These are phyloP conservation scores for Hypoxylon sp. DNA, from an alignment of 2,329 filamentous ascomycete species.

Conservation along the genomic window DNA sequence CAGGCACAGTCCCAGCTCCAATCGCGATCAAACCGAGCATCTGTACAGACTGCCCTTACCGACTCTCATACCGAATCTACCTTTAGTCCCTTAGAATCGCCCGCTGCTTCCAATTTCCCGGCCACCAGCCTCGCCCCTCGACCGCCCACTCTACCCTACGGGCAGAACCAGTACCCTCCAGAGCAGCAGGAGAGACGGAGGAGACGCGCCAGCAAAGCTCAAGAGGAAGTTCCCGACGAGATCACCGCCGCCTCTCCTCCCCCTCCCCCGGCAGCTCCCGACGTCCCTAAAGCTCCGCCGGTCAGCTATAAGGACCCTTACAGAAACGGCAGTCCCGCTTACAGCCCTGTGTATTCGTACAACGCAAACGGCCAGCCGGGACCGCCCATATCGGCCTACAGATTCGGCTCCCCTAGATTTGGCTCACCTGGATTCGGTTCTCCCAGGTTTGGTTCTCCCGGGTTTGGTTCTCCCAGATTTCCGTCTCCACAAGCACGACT, in stretches of 20 bases:
- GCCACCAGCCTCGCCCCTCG: constrained; percentile 64
- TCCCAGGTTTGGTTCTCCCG: no score
- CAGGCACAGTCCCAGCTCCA: constrained; percentile 54
- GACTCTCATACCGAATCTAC: constrained; percentile 66
- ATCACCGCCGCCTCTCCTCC: constrained; percentile 40
- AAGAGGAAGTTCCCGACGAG: constrained; percentile 51
- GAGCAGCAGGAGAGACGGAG: constrained; percentile 55
- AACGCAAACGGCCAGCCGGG: constrained; percentile 44
- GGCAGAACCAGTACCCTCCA: constrained; percentile 51
- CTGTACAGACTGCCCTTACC: constrained; percentile 63
- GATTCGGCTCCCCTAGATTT: constrained; percentile 36
- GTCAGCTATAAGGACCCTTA: constrained; percentile 63
- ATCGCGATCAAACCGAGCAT: constrained; percentile 59
- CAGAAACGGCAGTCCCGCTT: constrained; percentile 48
- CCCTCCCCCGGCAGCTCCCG: constrained; percentile 62
- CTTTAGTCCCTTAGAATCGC: constrained; percentile 64
- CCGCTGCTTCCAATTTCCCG: constrained; percentile 59
- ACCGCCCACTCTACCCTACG: constrained; percentile 64
- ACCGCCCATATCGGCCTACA: constrained; percentile 40
- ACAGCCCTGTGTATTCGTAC: constrained; percentile 45
- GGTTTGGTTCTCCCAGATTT: constrained; percentile 25
- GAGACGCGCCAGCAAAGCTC: constrained; percentile 53
- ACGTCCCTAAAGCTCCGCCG: constrained; percentile 67
- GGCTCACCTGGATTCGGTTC: no score
- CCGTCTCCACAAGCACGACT: constrained; percentile 29